Evolutionary conservation across 2,329 filamentous ascomycete species (phyloP).

Genomic region (Cladosporium sp.): DNA sequence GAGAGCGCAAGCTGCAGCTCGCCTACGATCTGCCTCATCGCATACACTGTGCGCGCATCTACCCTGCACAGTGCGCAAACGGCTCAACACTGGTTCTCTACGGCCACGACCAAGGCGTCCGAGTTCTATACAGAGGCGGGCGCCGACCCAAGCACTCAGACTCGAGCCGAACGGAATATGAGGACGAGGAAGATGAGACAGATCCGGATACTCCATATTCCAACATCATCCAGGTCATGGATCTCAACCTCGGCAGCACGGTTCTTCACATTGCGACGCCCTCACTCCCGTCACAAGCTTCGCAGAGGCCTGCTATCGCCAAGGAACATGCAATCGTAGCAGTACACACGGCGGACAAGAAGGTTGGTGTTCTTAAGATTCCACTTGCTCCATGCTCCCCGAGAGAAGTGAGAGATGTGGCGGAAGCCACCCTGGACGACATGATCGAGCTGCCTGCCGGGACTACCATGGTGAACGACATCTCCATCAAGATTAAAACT

Average conservation of each 20-base stretch:
- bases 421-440: slow-evolving; percentile 23
- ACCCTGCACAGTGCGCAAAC: slow-evolving; percentile 60
- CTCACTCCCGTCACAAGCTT: slow-evolving; percentile 16
- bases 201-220: slow-evolving; percentile 58
- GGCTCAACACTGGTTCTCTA: slow-evolving; percentile 63
- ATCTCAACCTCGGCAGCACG: slow-evolving; percentile 55
- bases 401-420: slow-evolving; percentile 33
- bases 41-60: slow-evolving; percentile 56
- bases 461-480: slow-evolving; percentile 19
- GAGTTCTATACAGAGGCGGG: slow-evolving; percentile 62
- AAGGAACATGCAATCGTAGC: slow-evolving; percentile 46
- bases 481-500: slow-evolving; percentile 20
- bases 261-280: slow-evolving; percentile 56
- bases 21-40: slow-evolving; percentile 60
- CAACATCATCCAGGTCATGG: slow-evolving; percentile 54
- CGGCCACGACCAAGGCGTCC: slow-evolving; percentile 59
- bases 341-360: slow-evolving; percentile 58
- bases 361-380: slow-evolving; percentile 55
- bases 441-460: slow-evolving; percentile 13
- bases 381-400: slow-evolving; percentile 53
- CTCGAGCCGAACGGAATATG: slow-evolving; percentile 41
- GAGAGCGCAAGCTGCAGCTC: slow-evolving; percentile 36
- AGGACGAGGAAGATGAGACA: slow-evolving; percentile 58
- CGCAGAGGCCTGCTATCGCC: slow-evolving; percentile 32
- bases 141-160: slow-evolving; percentile 31